Base-by-base conservation (phyloP, 306 rosid genomes). In the Benincasa hispida region DNA sequence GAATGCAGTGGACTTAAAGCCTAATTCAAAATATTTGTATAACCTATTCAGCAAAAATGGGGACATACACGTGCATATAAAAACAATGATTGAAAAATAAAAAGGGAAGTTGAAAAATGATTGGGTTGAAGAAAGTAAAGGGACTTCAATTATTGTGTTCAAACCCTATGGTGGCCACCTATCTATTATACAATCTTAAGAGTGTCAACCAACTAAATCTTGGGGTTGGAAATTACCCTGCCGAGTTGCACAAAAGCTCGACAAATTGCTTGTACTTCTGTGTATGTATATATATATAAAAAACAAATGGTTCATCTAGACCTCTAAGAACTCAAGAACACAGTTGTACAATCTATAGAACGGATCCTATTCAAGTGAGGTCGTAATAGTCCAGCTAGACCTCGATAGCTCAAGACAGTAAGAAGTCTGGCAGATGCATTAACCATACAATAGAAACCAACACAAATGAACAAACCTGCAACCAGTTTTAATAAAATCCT, bases 401-500 rank as follows among this genome's bases (percentile, higher is more conserved):
- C 73, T 21, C 55, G 13, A 13, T 12, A 68, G 30, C 35, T 41
- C 54, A 68, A 68, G 74, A 39, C 10, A 39, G 12, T 45, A 42
- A 68, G n/a, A 42, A 51, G 24, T 41, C 35, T 42, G 6, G 35
- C 30, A 68, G 21, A 14, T 69, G 21, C 37, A 69, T 14, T 69
- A 25, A 12, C 35, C 72, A 65, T 9, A 45, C 53, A n/a, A 24
- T 69, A 69, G 56, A 69, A 2, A 76, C 59, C 18, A 32, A n/a
- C 39, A 47, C 34, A 53, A 53, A 28, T 54, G 21, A 67, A 78
- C 83, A 30, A 74, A 94, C 98, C 96, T 87, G 84, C 91, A 81
- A 77, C 94, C 95, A 76, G 83, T 91, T 86, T 94, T 94, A 32
- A 94, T 89, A 76, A 94, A 88, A 69, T 94, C 95, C 86, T 91